A percentile compares a stretch with the other conserved stretches of the same genome.
Conservation (phyloP, 805 yeast species). For the Barnettozyma siamensis region DNA sequence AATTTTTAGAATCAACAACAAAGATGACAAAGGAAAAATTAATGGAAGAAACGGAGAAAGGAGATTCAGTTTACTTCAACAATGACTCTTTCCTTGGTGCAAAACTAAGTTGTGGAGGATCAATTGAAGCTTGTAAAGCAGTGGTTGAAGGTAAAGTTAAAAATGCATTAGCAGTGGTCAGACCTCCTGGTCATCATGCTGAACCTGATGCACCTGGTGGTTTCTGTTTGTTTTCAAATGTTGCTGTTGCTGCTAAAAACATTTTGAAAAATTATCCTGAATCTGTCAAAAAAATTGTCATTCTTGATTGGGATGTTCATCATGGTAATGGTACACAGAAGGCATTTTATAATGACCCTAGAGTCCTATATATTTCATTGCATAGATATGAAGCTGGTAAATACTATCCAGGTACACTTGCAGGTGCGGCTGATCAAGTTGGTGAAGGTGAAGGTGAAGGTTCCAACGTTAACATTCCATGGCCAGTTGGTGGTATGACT, state of each 20-base stretch:
- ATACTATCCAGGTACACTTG: slow-evolving; percentile 90
- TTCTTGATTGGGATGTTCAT: slow-evolving; percentile 97
- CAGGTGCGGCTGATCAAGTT: slow-evolving; percentile 73
- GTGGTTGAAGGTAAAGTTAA: slow-evolving; percentile 90
- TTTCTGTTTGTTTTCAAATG: slow-evolving; percentile 91
- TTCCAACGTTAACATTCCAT: slow-evolving; percentile 82
- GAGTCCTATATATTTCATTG: slow-evolving; percentile 84
- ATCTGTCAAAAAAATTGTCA: slow-evolving; percentile 72
- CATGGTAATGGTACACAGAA: slow-evolving; percentile 99
- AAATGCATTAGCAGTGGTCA: slow-evolving; percentile 87
- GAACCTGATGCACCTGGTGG: slow-evolving; percentile 98
- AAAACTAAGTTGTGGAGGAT: slow-evolving; percentile 91
- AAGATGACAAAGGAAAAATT: slow-evolving; percentile 72
- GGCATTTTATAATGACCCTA: slow-evolving; percentile 81
- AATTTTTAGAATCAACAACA: slow-evolving; percentile 68
- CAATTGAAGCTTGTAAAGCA: slow-evolving; percentile 93
- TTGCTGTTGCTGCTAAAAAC: slow-evolving; percentile 92
- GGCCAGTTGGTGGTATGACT: slow-evolving; percentile 88
- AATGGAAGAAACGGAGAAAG: slow-evolving; percentile 77
- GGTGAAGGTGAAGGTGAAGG: slow-evolving; percentile 91
- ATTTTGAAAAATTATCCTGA: slow-evolving; percentile 82
- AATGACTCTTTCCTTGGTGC: slow-evolving; percentile 87
- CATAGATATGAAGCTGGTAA: slow-evolving; percentile 91
- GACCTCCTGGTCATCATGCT: slow-evolving; percentile 99
- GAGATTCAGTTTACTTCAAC: slow-evolving; percentile 93